These are phyloP conservation scores for Phytopythium oedochilum DNA, from an alignment of 352 stramenopile genomes.

Conservation along the genomic window DNA sequence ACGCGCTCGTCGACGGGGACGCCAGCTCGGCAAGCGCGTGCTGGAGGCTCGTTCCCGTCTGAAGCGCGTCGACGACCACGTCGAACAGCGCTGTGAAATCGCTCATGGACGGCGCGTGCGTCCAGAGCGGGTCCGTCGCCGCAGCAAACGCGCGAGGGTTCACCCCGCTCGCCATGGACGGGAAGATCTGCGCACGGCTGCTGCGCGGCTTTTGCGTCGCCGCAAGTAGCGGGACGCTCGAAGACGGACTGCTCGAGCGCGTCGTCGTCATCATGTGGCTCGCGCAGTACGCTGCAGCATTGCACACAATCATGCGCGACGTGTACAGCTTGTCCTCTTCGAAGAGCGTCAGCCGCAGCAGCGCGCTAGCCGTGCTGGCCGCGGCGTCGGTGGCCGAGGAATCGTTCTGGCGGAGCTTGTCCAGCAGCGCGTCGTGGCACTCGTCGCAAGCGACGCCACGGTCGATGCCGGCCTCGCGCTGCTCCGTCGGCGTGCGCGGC, in stretches of 20 bases:
- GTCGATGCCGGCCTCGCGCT: slow-evolving; percentile 39
- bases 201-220: slow-evolving; percentile 30
- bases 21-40: slow-evolving; percentile 17
- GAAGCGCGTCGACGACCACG: slow-evolving; percentile 35
- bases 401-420: slow-evolving; percentile 22
- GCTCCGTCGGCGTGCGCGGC: slow-evolving; percentile 37
- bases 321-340: slow-evolving; percentile 79
- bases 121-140: slow-evolving; percentile 59
- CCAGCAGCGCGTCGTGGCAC: slow-evolving; percentile 40
- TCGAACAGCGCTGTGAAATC: slow-evolving; percentile 62
- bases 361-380: slow-evolving; percentile 14
- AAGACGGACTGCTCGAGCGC: background rate
- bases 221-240: slow-evolving; percentile 33
- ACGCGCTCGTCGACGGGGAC: slow-evolving; percentile 1
- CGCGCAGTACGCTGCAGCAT: slow-evolving; percentile 64
- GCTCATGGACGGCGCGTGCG: slow-evolving; percentile 45
- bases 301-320: slow-evolving; percentile 78
- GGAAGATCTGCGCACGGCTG: slow-evolving; percentile 31
- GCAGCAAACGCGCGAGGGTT: slow-evolving; percentile 47
- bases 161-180: slow-evolving; percentile 27
- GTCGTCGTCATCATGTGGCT: slow-evolving; percentile 52
- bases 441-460: slow-evolving; percentile 25
- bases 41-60: slow-evolving; percentile 39
- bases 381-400: slow-evolving; percentile 16
- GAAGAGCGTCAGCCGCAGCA: slow-evolving; percentile 63